Conservation (phyloP, 495 filamentous ascomycete species). For the Tetracladium setigerum region DNA sequence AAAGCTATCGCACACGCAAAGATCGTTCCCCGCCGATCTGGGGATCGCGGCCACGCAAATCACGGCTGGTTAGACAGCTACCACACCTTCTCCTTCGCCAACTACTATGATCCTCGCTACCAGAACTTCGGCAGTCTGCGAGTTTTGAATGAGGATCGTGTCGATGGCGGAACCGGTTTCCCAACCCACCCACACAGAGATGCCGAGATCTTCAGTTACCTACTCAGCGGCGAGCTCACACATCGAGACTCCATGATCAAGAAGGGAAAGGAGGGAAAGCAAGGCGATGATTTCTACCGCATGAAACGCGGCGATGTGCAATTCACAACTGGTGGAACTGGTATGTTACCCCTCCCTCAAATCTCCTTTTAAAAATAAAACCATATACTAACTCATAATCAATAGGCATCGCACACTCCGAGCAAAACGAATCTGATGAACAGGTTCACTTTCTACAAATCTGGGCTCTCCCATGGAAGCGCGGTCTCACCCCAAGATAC, state of each 20-base stretch:
- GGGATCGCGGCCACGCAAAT: conserved; percentile 60
- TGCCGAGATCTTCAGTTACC: conserved; percentile 80
- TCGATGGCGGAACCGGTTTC: conserved; percentile 59
- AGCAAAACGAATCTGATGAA: conserved; percentile 60
- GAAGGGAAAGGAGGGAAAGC: conserved; percentile 40
- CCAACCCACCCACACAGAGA: conserved; percentile 75
- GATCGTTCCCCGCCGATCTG: conserved; percentile 53
- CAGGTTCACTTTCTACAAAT: conserved; percentile 77
- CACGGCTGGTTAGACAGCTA: conserved; percentile 81
- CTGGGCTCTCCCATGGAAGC: conserved; percentile 66
- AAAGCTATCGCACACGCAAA: conserved; percentile 53
- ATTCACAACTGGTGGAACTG: conserved; percentile 72
- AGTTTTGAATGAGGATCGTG: conserved; percentile 79
- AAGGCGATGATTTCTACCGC: conserved; percentile 53
- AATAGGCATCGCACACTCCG: conserved; percentile 63
- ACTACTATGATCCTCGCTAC: conserved; percentile 60
- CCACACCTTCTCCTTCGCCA: conserved; percentile 76
- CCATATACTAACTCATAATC: conserved; percentile 8
- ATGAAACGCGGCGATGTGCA: conserved; percentile 75
- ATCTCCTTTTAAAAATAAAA: neutral
- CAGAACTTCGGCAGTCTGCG: conserved; percentile 61
- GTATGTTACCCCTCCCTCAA: conserved; percentile 23
- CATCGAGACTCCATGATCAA: conserved; percentile 70
- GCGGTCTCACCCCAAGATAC: conserved; percentile 61
- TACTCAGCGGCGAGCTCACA: conserved; percentile 69